Base-by-base conservation (phyloP, 352 stramenopile genomes). In the Discostella stelligera region DNA sequence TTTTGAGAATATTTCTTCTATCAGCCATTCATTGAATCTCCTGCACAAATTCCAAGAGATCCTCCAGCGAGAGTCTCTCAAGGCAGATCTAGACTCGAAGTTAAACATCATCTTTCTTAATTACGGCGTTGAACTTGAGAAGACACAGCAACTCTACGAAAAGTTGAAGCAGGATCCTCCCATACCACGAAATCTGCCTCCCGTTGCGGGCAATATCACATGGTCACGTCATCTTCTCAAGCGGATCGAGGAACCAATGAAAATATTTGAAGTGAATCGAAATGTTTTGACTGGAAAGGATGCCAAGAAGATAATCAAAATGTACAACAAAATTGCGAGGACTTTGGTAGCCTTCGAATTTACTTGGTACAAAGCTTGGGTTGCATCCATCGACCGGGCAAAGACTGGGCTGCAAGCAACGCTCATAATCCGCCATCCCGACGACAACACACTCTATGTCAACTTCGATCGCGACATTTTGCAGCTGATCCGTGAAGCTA, bases 41-140 rank as follows among this genome's bases (percentile, higher is more conserved):
- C 86, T 99, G 18, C 94, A 96, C 66, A 98, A 98, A 74, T 99
- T 99, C 77, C 96, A 99, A 85, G 95, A 88, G 6, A 98, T 99
- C 61, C 83, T 99, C 52, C 96, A 99, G 86, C 92, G 97, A 52
- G 97, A 99, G 68, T 83, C 96, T 61, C 91, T 99, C n/a, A 98
- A 98, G 74, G 96, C 94, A 1, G 97, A 99, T 76, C 77, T 99
- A 20, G 96, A 99, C 82, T 98, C 95, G 21, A 99, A 99, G 83
- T 96, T 99, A 56, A 98, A 98, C 82, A 96, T 99, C 52, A 99
- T 99, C 66, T 99, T 92, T 66, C 95, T 99, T 81, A 99, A 99
- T 80, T 99, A 99, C 73, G 96, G 96, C 3, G 80, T 98, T 20
- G 97, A 99, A 75, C 91, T 99, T 1, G 96, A 99, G 84, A 95